A percentile compares a stretch with the other conserved stretches of the same genome.
These are phyloP conservation scores for Pezicula rhizophila DNA, from an alignment of 2,329 filamentous ascomycete species.

Conservation along the genomic window DNA sequence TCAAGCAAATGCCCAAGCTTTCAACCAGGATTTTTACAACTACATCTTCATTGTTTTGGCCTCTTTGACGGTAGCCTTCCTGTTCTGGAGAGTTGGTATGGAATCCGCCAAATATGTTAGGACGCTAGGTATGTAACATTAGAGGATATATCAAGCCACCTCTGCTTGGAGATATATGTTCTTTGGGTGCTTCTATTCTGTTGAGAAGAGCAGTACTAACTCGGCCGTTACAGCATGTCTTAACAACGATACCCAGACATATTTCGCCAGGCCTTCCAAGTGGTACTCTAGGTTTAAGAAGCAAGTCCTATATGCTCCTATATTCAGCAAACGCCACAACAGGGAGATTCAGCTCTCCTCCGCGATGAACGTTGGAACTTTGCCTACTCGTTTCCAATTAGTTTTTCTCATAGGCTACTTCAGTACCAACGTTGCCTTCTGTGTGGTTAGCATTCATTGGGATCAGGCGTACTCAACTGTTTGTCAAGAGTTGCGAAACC, in stretches of 20 bases:
- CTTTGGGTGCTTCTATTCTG: too few relatives aligned
- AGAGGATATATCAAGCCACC: too few relatives aligned
- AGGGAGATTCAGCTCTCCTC: constrained; percentile 62
- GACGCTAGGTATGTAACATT: constrained; percentile 38
- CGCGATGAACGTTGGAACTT: constrained; percentile 66
- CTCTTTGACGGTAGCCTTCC: constrained; percentile 54
- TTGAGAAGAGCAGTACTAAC: too few relatives aligned
- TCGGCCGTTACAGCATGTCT: constrained; percentile 47
- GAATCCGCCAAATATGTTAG: constrained; percentile 63
- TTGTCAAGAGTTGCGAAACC: constrained; percentile 52
- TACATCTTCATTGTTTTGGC: constrained; percentile 61
- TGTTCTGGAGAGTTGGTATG: constrained; percentile 60
- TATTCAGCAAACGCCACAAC: constrained; percentile 72
- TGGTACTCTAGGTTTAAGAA: constrained; percentile 58
- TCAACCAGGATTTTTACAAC: constrained; percentile 49
- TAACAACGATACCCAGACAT: constrained; percentile 72
- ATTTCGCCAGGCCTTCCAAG: constrained; percentile 58
- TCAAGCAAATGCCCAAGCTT: constrained; percentile 15
- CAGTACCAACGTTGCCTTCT: constrained; percentile 72
- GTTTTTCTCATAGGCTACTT: constrained; percentile 63
- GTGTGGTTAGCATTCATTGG: constrained; percentile 60
- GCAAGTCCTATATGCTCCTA: constrained; percentile 62
- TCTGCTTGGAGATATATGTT: too few relatives aligned
- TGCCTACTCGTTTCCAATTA: constrained; percentile 74
- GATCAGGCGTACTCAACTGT: constrained; percentile 38